Conservation (phyloP, 345 rosid species). For the Eucalyptus marginata region DNA sequence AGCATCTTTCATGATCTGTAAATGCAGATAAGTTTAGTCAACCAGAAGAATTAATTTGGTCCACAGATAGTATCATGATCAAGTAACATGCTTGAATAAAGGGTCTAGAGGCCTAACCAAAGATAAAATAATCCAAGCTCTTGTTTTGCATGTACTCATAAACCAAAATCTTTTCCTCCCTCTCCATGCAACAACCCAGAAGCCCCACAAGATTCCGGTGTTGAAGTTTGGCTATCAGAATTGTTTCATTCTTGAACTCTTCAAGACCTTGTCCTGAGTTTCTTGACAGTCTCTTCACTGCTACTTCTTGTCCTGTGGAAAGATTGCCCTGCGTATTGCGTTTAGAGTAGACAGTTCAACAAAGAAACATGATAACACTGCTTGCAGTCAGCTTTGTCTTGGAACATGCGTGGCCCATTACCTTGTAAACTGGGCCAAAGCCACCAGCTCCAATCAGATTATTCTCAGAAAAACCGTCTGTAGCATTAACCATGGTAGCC, state of each 20-base stretch:
- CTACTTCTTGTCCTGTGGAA: conserved; percentile 25
- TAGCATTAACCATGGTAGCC: conserved; percentile 16
- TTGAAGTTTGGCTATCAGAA: conserved; percentile 37
- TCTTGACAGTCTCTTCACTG: conserved; percentile 32
- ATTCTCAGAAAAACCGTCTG: conserved; percentile 12
- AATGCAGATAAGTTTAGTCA: not conserved
- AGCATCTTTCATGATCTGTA: conserved; percentile 15
- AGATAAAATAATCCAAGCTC: conserved; percentile 25
- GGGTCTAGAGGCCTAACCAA: conserved; percentile 9
- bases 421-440: conserved; percentile 35
- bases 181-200: conserved; percentile 32
- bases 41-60: not conserved
- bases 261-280: conserved; percentile 26
- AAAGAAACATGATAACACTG: not conserved
- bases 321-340: conserved; percentile 19
- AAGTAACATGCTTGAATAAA: not conserved
- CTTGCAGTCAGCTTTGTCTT: not conserved
- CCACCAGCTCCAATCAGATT: conserved; percentile 38
- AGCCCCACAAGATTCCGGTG: conserved; percentile 43
- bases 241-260: conserved; percentile 24
- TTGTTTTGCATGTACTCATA: conserved; percentile 30
- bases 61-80: not conserved
- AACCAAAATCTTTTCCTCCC: conserved; percentile 14
- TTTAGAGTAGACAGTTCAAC: not conserved
- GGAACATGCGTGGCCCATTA: not conserved